Evolutionary conservation across 2,329 filamentous ascomycete species (phyloP).

Genomic region (Beauveria varroae): DNA sequence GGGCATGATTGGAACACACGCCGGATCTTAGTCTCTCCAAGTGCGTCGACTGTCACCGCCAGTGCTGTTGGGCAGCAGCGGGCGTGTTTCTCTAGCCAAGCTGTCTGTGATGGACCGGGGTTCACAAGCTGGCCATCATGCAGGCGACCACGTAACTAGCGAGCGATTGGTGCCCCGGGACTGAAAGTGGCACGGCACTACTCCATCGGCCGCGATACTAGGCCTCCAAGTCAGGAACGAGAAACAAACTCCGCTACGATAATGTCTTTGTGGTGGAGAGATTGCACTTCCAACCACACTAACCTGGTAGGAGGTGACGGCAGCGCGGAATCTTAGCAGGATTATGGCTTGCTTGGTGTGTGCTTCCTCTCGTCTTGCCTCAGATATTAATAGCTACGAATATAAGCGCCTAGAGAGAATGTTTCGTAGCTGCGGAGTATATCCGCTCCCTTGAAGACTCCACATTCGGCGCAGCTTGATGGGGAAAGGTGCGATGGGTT

Average conservation of each 20-base stretch:
- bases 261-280: not conserved
- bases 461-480: not conserved
- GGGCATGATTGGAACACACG: not conserved
- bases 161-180: not conserved
- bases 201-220: not conserved
- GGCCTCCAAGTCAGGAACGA: conserved; percentile 4
- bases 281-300: not conserved
- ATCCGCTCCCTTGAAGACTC: not conserved
- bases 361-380: not conserved
- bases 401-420: conserved; percentile 1
- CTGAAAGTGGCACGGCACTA: not conserved
- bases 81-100: not conserved
- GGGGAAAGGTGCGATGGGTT: not conserved
- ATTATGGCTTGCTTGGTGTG: not conserved
- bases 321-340: not conserved
- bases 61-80: not conserved
- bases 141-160: not conserved
- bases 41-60: not conserved
- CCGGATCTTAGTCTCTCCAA: not conserved
- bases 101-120: not conserved
- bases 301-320: not conserved
- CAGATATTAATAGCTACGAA: conserved; percentile 7
- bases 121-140: not conserved
- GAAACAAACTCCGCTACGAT: conserved; percentile 5
- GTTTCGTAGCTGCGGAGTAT: conserved; percentile 5